Percentiles rank a stretch among this genome's conserved stretches.
These are phyloP conservation scores for Heliamphora exappendiculata DNA, from an alignment of 148 eudicot genomes.

Conservation along the genomic window DNA sequence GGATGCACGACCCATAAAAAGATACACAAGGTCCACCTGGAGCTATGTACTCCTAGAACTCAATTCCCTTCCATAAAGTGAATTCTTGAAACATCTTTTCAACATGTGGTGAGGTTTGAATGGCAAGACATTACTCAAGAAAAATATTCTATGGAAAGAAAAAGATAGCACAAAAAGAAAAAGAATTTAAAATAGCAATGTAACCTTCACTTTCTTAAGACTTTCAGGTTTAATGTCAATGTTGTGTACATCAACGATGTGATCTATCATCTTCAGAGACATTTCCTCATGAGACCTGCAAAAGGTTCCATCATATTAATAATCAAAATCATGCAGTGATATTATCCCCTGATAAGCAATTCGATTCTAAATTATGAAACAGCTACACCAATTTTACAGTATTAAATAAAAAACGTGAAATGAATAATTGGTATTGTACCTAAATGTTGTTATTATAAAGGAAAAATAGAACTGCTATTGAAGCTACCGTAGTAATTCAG, in stretches of 20 bases:
- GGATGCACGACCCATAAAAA: not conserved
- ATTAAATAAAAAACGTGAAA: not conserved
- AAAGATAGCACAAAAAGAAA: too few species aligned
- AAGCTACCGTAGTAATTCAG: not conserved
- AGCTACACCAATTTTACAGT: not conserved
- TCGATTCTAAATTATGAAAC: not conserved
- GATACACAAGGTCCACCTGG: not conserved
- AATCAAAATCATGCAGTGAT: constrained; percentile 1
- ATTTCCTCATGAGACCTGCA: constrained; percentile 69
- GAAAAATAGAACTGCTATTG: not conserved
- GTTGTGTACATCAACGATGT: constrained; percentile 59
- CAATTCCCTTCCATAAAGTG: not conserved
- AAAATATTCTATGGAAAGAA: too few species aligned
- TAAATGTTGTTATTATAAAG: too few species aligned
- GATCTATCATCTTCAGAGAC: constrained; percentile 52
- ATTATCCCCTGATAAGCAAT: not conserved
- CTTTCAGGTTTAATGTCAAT: constrained; percentile 47
- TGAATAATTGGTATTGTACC: too few species aligned
- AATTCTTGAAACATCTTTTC: constrained; percentile 7
- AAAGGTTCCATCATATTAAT: constrained; percentile 5
- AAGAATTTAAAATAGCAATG: not conserved
- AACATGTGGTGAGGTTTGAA: not conserved
- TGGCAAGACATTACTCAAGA: not conserved
- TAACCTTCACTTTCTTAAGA: constrained; percentile 56
- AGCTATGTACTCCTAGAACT: not conserved